Evolutionary conservation across 2,329 filamentous ascomycete species (phyloP), one percentile per base, ranked within the genome.

Genomic region (Blastomyces emzantsi): DNA sequence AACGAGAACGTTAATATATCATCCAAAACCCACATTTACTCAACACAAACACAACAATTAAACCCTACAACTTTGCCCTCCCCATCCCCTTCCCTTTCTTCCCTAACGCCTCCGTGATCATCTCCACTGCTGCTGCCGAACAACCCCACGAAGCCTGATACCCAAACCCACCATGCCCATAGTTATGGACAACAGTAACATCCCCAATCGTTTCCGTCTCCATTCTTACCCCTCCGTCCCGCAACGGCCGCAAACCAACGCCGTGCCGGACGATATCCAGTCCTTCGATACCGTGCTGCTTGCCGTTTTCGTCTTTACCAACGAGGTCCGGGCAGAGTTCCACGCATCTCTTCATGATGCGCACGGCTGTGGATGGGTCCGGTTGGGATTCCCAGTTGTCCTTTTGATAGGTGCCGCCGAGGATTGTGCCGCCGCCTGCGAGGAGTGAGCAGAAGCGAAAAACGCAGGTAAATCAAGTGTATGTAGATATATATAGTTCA

Each of bases 351-450:
- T 87, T 86, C 90, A 96, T 94, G 73, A 96, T 96, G 15, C 92
- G 83, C 62, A 83, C 77, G 0, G 92, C 90, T n/a, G 91, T 81
- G 71, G 90, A 90, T 0, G 88, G 87, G 70, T 96, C 92, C 0
- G 88, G 86, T 67, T 87, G 83, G 47, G 86, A 83, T 68, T 94
- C 89, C 90, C 90, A 96, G 70, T 87, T 88, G 36, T 86, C 83
- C 69, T 88, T 85, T 73, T 92, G 87, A 70, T 95, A 90, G 57
- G 87, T 93, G 2, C 92, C 92, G n/a, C 92, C 92, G 2, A 96
- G 79, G 52, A 96, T 82, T 0, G 90, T 94, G 13, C 92, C 92
- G 25, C 92, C 92, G n/a, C 86, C 83, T 73, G 60, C 0, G 60
- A 2, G 28, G 56, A 64, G 39, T 51, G 45, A 39, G 57, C 15